phyloP scores from a whole-genome alignment of 148 eudicot species.

The Camellia japonica region DNA sequence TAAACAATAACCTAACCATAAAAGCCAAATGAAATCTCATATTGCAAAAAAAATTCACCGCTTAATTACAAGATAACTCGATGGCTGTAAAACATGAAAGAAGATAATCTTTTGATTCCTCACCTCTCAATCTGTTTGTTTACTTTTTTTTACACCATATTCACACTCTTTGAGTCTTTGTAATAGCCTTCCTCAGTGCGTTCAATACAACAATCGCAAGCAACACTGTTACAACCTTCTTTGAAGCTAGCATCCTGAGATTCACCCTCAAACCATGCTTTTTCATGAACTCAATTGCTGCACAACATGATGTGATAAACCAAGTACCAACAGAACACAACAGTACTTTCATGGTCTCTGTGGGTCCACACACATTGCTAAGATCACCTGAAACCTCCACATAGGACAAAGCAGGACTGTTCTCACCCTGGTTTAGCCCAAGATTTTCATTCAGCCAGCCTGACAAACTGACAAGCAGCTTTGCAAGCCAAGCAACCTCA shows the following conservation, averaged over 20 bases:
- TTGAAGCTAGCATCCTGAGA: slow-evolving; percentile 81
- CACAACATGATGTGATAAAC: slow-evolving; percentile 33
- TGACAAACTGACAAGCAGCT: slow-evolving; percentile 58
- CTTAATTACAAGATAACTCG: slow-evolving; percentile 6
- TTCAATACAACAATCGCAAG: slow-evolving; percentile 35
- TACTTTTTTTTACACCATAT: slow-evolving; percentile 4
- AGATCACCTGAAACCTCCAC: slow-evolving; percentile 48
- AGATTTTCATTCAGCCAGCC: slow-evolving; percentile 59
- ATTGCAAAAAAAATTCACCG: background rate
- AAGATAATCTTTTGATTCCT: background rate
- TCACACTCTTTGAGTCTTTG: slow-evolving; percentile 12
- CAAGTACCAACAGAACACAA: slow-evolving; percentile 35
- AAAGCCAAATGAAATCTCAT: background rate
- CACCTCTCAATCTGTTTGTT: background rate
- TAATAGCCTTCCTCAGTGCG: slow-evolving; percentile 48
- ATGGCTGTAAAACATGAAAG: background rate
- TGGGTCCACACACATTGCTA: slow-evolving; percentile 39
- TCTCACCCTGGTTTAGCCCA: slow-evolving; percentile 51
- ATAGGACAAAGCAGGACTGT: slow-evolving; percentile 39
- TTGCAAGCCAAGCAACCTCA: slow-evolving; percentile 93
- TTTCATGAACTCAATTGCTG: slow-evolving; percentile 49
- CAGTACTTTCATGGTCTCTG: slow-evolving; percentile 46
- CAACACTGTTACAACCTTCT: slow-evolving; percentile 60
- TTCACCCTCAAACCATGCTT: slow-evolving; percentile 73
- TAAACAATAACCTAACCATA: background rate